Evolutionary conservation across 2,329 filamentous ascomycete genomes (phyloP), one percentile per base, ranked within the genome.

Genomic region (Zymoseptoria brevis): DNA sequence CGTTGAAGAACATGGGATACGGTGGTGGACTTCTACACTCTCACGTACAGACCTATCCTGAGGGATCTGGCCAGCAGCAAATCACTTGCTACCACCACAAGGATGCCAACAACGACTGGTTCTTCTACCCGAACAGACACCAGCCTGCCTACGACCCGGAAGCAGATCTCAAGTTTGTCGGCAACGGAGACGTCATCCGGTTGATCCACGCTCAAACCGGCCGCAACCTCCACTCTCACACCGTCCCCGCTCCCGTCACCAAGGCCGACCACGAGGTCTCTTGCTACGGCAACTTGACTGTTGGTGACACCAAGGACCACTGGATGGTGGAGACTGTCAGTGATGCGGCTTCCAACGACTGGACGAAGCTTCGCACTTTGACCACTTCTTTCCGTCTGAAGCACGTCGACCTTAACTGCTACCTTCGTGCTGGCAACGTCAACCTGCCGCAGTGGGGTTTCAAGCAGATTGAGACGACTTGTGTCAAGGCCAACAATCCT

Each of bases 51-150:
- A 96, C 91, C 8, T 97, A 90, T 73, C 93, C 93, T 0, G 92
- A 96, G 72, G 94, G 93, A 30, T 97, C 94, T 45, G 79, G 79
- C 56, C 94, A 99, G 77, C 95, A 99, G 76, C 94, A 99, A 75
- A 87, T 99, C 62, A 99, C 94, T 63, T 99, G 95, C 81, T 99
- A 99, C 77, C 94, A 99, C 77, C 94, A 99, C 81, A 99, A 99
- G 75, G 94, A 99, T 80, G 83, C 93, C 74, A 99, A 99, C 83
- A 99, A 99, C 74, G 94, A 99, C 75, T 99, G 94, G 94, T 96
- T 95, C 78, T 92, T 99, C 77, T 96, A 96, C 75, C 94, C 94
- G 24, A 96, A 93, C 78, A 89, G 95, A 63, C 76, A 81, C 57
- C 84, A 96, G 60, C 76, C 82, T 22, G 87, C 88, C 19, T 96